Conservation (phyloP, 257 asterid genomes). For the Anisodus acutangulus region DNA sequence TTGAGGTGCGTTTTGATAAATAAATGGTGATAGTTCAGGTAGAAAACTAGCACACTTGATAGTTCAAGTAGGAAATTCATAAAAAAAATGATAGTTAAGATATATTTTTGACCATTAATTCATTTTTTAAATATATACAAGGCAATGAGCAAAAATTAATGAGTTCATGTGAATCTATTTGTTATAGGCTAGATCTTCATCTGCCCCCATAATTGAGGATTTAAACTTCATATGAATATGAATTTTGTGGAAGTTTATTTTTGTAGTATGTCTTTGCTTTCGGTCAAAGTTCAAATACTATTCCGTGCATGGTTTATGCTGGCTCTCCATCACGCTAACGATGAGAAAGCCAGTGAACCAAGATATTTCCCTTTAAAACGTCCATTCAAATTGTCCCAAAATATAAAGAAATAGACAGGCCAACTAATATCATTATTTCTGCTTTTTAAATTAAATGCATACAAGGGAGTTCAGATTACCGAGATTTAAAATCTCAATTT, state of each 20-base stretch:
- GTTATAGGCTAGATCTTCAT: no score
- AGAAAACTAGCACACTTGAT: no score
- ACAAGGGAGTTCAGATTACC: not conserved
- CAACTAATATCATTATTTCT: slow-evolving; percentile 1
- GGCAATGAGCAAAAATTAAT: no score
- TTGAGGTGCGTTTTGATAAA: no score
- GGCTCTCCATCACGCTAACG: not conserved
- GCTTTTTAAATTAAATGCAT: not conserved
- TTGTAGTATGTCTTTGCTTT: not conserved
- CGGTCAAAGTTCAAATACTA: not conserved
- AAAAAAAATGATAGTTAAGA: no score
- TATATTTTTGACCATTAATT: no score
- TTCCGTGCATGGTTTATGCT: slow-evolving; percentile 1
- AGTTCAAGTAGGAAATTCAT: no score
- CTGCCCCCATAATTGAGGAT: no score
- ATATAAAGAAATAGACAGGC: not conserved
- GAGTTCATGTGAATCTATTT: no score
- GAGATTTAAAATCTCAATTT: not conserved
- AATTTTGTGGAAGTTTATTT: not conserved
- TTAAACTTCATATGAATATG: not conserved
- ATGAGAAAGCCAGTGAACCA: not conserved
- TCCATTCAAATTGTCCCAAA: not conserved
- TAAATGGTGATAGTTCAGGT: no score
- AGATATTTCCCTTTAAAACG: not conserved
- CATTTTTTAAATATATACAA: no score